A percentile compares a stretch with the other conserved stretches of the same genome.
These are phyloP conservation scores for Kuraishia cidri DNA, from an alignment of 805 yeast species.

Conservation along the genomic window DNA sequence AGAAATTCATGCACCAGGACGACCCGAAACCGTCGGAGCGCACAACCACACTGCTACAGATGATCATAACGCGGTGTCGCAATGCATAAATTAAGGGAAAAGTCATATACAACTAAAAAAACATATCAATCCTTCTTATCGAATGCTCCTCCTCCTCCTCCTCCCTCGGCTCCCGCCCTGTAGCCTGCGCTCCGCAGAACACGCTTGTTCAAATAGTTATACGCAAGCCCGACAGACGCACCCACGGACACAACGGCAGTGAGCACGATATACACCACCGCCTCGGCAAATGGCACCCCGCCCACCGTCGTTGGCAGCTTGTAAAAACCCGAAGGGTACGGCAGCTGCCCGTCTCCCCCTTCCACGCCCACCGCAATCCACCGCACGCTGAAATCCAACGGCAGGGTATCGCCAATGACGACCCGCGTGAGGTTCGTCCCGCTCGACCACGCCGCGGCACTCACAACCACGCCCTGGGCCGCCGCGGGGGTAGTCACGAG, in stretches of 20 bases:
- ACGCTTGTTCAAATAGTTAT: too few relatives aligned
- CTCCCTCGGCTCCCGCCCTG: too few relatives aligned
- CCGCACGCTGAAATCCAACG: slow-evolving; percentile 46
- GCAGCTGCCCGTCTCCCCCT: neutral
- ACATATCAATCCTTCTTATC: too few relatives aligned
- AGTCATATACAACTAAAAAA: too few relatives aligned
- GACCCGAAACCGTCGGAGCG: neutral
- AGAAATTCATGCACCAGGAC: slow-evolving; percentile 7
- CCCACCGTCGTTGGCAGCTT: slow-evolving; percentile 2
- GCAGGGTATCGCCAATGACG: slow-evolving; percentile 57
- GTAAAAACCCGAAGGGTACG: slow-evolving; percentile 4
- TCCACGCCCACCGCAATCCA: slow-evolving; percentile 29
- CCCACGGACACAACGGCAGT: too few relatives aligned
- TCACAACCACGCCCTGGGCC: slow-evolving; percentile 29
- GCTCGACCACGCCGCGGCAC: slow-evolving; percentile 51
- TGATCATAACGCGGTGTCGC: slow-evolving; percentile 1
- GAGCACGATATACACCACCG: too few relatives aligned
- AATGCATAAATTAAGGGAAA: too few relatives aligned
- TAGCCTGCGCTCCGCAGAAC: too few relatives aligned
- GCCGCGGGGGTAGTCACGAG: slow-evolving; percentile 30
- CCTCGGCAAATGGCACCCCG: too few relatives aligned
- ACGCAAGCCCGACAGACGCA: too few relatives aligned
- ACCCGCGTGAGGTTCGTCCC: slow-evolving; percentile 53
- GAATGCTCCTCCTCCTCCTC: too few relatives aligned
- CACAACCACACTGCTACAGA: neutral